A percentile compares a stretch with the other conserved stretches of the same genome.
Conservation (phyloP, 2,329 filamentous ascomycete species). For the Diaporthe batatas region DNA sequence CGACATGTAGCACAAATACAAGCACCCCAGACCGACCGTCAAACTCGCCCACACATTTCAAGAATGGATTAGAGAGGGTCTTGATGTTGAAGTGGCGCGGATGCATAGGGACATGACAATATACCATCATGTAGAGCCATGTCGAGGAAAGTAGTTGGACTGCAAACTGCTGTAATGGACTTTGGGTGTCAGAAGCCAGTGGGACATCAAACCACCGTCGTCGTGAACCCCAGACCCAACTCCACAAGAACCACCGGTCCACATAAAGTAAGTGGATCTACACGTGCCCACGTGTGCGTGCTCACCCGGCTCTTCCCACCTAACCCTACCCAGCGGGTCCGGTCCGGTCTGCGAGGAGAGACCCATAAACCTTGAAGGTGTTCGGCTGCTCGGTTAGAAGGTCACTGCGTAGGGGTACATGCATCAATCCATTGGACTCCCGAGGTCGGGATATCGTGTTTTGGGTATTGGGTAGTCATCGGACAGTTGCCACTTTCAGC, state of each 20-base stretch:
- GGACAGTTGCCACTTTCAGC: too few relatives aligned
- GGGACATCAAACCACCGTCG: too few relatives aligned
- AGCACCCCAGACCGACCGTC: too few relatives aligned
- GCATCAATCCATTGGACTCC: neutral
- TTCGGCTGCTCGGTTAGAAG: neutral
- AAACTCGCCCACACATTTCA: too few relatives aligned
- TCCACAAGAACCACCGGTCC: neutral
- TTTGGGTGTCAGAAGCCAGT: too few relatives aligned
- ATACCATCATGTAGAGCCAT: too few relatives aligned
- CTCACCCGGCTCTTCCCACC: neutral
- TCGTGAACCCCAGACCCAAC: neutral
- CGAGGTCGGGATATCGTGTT: neutral
- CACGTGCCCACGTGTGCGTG: too few relatives aligned
- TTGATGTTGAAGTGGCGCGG: too few relatives aligned
- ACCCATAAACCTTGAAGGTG: neutral
- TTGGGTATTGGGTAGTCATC: too few relatives aligned
- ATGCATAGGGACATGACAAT: too few relatives aligned
- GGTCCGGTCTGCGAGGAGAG: neutral
- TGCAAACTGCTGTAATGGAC: neutral
- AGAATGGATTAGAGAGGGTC: too few relatives aligned
- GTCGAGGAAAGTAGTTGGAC: neutral
- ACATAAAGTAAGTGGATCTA: neutral
- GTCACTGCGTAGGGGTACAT: neutral
- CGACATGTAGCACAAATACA: too few relatives aligned
- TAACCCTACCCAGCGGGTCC: neutral